Percentiles rank a stretch among this genome's conserved stretches.
phyloP scores from a whole-genome alignment of 2,329 filamentous ascomycete genomes.

The Diaporthe helianthi region DNA sequence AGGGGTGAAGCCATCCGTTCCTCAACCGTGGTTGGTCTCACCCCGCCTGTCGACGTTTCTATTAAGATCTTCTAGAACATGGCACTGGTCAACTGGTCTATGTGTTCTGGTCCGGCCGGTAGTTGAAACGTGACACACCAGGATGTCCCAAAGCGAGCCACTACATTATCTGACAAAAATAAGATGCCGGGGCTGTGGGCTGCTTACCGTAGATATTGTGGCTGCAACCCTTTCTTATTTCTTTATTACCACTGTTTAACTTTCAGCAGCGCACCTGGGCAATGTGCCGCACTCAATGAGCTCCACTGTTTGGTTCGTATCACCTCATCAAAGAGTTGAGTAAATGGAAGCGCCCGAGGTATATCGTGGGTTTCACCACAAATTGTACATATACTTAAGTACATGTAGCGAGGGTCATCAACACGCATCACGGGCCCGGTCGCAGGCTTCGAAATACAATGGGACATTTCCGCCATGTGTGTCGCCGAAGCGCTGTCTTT shows the following conservation, averaged over 20 bases:
- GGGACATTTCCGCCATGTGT: background rate
- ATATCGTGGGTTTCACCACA: background rate
- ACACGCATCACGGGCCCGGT: background rate
- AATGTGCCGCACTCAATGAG: background rate
- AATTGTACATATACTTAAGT: background rate
- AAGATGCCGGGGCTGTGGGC: too few species aligned
- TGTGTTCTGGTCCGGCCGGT: background rate
- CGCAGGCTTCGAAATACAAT: background rate
- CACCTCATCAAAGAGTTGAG: background rate
- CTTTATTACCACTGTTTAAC: background rate
- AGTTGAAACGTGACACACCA: constrained; percentile 3
- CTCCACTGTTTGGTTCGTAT: background rate
- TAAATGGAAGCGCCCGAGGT: background rate
- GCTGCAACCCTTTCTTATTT: background rate
- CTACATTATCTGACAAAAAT: background rate
- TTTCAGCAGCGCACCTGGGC: background rate
- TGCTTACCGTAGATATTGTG: background rate
- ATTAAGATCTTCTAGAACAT: background rate
- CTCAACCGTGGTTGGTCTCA: background rate
- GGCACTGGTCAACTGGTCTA: background rate
- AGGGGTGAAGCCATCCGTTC: background rate
- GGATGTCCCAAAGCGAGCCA: background rate
- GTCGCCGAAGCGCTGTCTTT: background rate
- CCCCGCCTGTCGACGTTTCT: background rate
- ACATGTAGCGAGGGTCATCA: background rate